phyloP scores from a whole-genome alignment of 1,284 basidiomycete genomes.

The Puccinia triticina region DNA sequence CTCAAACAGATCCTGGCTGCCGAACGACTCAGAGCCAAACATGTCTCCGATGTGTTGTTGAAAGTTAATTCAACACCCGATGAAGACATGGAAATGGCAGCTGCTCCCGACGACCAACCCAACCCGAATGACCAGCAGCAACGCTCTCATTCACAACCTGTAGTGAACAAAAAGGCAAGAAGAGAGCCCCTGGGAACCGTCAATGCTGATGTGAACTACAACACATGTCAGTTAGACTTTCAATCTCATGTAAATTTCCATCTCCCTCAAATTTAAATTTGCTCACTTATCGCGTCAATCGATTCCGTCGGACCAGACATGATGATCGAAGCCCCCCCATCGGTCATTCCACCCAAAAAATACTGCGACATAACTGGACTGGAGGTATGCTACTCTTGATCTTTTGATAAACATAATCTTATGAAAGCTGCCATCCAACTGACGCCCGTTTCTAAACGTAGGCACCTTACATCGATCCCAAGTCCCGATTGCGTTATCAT shows the following conservation, averaged over 20 bases:
- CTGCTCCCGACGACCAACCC: constrained; percentile 11
- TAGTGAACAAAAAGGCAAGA: not conserved
- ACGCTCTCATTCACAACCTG: constrained; percentile 14
- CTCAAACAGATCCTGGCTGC: constrained; percentile 43
- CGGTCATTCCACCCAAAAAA: constrained; percentile 73
- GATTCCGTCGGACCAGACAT: constrained; percentile 65
- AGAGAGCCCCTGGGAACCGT: constrained; percentile 10
- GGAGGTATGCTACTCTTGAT: constrained; percentile 65
- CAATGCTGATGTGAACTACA: constrained; percentile 34
- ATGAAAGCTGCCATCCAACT: not conserved
- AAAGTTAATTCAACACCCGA: constrained; percentile 23
- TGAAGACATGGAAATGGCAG: constrained; percentile 32
- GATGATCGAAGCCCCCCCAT: constrained; percentile 82
- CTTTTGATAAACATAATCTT: not conserved
- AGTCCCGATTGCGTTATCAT: constrained; percentile 77
- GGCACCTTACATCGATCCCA: constrained; percentile 83
- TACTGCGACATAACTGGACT: constrained; percentile 87
- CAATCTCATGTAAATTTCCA: not conserved
- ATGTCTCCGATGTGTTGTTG: constrained; percentile 20
- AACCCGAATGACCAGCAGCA: not conserved
- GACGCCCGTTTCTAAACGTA: constrained; percentile 57
- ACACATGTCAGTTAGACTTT: constrained; percentile 19
- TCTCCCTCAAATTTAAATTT: not conserved
- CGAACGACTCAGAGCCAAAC: constrained; percentile 37
- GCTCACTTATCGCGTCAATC: not conserved